phyloP scores from a whole-genome alignment of 345 rosid species.

The Euclidium syriacum region DNA sequence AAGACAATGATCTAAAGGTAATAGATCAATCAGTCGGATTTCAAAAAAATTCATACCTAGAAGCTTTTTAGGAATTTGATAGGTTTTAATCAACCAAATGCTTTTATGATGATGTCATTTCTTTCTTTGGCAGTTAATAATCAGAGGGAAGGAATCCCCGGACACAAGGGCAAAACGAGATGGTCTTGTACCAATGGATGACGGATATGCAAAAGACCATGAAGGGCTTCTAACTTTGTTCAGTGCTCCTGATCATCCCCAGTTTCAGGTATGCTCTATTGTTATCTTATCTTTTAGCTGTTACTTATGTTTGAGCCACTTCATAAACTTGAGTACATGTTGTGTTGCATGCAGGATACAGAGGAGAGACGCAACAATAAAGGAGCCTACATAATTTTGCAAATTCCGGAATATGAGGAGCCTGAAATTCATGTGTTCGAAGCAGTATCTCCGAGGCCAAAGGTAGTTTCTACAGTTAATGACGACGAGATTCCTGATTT shows the following conservation, averaged over 20 bases:
- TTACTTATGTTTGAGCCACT: constrained; percentile 1
- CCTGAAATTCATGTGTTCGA: constrained; percentile 29
- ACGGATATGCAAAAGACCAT: constrained; percentile 33
- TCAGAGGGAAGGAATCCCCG: constrained; percentile 31
- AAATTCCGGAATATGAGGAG: constrained; percentile 28
- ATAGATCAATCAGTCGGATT: constrained; percentile 1
- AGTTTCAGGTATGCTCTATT: constrained; percentile 30
- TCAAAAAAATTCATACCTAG: background rate
- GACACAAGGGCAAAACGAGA: constrained; percentile 23
- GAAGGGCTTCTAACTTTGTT: constrained; percentile 35
- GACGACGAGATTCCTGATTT: background rate
- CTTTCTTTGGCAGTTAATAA: constrained; percentile 29
- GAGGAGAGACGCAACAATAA: constrained; percentile 28
- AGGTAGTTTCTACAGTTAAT: constrained; percentile 20
- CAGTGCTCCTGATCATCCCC: constrained; percentile 38
- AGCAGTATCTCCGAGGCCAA: constrained; percentile 34
- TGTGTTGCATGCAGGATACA: constrained; percentile 25
- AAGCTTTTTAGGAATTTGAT: background rate
- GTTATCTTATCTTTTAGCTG: background rate
- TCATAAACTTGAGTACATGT: background rate
- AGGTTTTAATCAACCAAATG: background rate
- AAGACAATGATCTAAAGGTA: constrained; percentile 34
- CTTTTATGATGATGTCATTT: background rate
- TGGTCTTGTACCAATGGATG: constrained; percentile 28
- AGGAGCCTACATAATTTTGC: constrained; percentile 34